Conservation (phyloP, 1,139 yeast genomes). For the Diutina ranongensis region DNA sequence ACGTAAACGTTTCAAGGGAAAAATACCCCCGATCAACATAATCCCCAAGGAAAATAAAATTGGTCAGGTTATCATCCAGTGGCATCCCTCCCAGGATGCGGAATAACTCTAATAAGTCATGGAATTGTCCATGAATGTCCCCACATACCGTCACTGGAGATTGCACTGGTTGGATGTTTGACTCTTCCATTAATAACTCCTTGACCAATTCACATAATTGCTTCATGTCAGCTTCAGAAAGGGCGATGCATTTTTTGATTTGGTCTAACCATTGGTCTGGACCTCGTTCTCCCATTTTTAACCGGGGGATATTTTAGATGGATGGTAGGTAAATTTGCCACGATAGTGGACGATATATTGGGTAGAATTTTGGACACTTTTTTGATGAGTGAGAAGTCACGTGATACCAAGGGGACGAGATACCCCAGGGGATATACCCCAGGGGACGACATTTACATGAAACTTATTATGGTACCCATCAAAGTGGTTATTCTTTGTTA, state of each 20-base stretch:
- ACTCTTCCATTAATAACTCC: constrained; percentile 20
- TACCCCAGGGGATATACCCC: not conserved
- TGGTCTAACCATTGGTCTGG: constrained; percentile 97
- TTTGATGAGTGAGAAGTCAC: not conserved
- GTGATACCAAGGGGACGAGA: not conserved
- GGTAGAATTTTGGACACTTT: not conserved
- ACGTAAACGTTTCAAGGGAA: constrained; percentile 82
- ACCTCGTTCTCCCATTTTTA: constrained; percentile 5
- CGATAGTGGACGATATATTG: not conserved
- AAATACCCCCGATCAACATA: constrained; percentile 96
- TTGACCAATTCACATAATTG: constrained; percentile 79
- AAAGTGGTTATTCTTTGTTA: too few species aligned
- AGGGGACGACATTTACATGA: too few species aligned
- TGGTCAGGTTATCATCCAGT: constrained; percentile 28
- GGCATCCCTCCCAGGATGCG: constrained; percentile 94
- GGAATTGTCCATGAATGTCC: constrained; percentile 84
- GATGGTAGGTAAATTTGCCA: not conserved
- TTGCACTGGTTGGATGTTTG: constrained; percentile 89
- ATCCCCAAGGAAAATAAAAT: constrained; percentile 83
- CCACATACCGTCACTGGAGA: constrained; percentile 99
- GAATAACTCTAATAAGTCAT: constrained; percentile 83
- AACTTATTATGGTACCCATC: too few species aligned
- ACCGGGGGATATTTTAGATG: not conserved
- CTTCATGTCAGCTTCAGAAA: constrained; percentile 91
- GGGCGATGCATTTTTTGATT: constrained; percentile 77